Base-by-base conservation (phyloP, 2,329 filamentous ascomycete genomes). In the Mycosphaerella sp. region DNA sequence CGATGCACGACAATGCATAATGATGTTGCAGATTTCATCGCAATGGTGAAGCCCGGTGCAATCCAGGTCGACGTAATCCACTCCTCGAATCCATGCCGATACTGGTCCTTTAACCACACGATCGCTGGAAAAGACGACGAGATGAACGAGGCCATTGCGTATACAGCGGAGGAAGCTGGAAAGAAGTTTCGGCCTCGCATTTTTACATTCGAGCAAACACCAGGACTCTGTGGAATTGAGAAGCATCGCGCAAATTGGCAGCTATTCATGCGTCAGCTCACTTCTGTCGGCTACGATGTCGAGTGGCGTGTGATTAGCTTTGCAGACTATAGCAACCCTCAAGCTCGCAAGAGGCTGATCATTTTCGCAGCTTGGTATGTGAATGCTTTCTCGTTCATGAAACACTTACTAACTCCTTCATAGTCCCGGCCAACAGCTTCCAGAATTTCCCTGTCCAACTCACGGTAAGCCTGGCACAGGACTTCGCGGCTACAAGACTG, bases 141-240 rank as follows among this genome's bases (percentile, higher is more conserved):
- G 1, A 75, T 72, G 0, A 93, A 95, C 61, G 82, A 80, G 0
- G 81, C 82, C 1, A 72, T 77, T 0, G 69, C 78, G 0, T 77
- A 78, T 43, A 71, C 71, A 0, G 67, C 77, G 0, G 70, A 9
- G 2, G 36, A 23, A 2, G 21, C 90, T 0, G 70, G 92, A 0
- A 69, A 77, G 6, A 78, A 78, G 36, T 67, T 78, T 0, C 78
- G 76, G 0, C 88, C 89, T 0, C 77, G 89, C 0, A 65, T 93
- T 0, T 79, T 88, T 1, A 95, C 88, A 0, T 73, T 95, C 0
- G 89, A 95, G 63, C 86, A 95, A 64, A 91, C 89, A 0, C 83
- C 81, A 50, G 88, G 87, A 0, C 77, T 95, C 1, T 68, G 80
- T 1, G 50, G 45, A 0, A 70, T 78, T 0, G 14, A 50, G 9